Evolutionary conservation across 495 filamentous ascomycete species (phyloP).

Genomic region (Pseudoneurospora amorphoporcata): DNA sequence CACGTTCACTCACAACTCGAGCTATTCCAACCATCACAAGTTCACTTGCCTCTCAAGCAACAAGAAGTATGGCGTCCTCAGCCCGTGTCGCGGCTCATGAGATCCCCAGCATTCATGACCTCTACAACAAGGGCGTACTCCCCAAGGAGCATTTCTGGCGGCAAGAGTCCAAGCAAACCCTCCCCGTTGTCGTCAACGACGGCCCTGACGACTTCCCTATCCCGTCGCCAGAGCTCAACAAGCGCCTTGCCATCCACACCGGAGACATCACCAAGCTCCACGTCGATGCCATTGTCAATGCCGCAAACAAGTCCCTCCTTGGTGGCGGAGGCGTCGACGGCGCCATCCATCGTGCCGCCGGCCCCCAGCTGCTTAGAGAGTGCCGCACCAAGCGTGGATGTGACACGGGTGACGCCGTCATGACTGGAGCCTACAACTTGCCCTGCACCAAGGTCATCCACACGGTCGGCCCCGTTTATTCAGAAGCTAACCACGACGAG

Average conservation of each 20-base stretch:
- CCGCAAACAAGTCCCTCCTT: constrained; percentile 68
- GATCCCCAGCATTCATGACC: constrained; percentile 54
- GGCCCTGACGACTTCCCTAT: constrained; percentile 11
- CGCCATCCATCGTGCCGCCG: constrained; percentile 80
- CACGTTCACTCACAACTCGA: background rate
- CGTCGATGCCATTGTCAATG: constrained; percentile 85
- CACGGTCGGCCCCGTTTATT: constrained; percentile 82
- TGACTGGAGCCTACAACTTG: constrained; percentile 66
- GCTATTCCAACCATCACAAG: background rate
- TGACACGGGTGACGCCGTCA: constrained; percentile 69
- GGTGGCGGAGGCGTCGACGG: constrained; percentile 84
- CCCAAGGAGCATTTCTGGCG: constrained; percentile 17
- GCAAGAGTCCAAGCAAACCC: background rate
- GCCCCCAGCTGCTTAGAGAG: constrained; percentile 53
- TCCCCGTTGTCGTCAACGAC: constrained; percentile 7
- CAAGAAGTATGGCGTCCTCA: background rate
- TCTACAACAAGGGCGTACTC: constrained; percentile 40
- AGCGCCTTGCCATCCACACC: constrained; percentile 58
- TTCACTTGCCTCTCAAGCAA: background rate
- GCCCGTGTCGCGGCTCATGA: constrained; percentile 20
- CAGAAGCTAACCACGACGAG: constrained; percentile 19
- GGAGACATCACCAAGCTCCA: constrained; percentile 75
- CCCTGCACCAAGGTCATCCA: constrained; percentile 77
- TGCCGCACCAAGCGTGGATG: constrained; percentile 63
- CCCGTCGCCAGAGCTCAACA: constrained; percentile 52